Conservation (phyloP, 805 yeast genomes). For the Wickerhamiella hasegawae region DNA sequence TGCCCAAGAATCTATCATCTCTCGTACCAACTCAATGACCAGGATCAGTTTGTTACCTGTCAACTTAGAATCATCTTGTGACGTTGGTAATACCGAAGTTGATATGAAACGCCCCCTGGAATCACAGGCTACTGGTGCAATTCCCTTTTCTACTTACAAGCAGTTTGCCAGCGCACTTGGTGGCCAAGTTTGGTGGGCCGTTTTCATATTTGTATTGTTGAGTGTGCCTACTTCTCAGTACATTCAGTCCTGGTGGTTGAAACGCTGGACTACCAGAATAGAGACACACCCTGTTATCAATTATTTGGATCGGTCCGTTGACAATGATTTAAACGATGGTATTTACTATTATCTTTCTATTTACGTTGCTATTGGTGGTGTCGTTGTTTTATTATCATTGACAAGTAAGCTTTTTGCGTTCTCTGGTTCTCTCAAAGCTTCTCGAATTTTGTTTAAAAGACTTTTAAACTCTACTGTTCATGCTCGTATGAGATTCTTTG, state of each 20-base stretch:
- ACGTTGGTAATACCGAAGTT: constrained; percentile 25
- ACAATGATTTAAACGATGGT: constrained; percentile 1
- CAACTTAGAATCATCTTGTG: too few species aligned
- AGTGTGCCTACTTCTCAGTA: constrained; percentile 10
- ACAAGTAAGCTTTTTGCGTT: constrained; percentile 45
- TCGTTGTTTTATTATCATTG: constrained; percentile 39
- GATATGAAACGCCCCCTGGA: constrained; percentile 70
- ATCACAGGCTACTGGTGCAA: constrained; percentile 70
- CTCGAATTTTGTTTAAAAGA: constrained; percentile 53
- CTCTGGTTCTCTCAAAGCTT: constrained; percentile 60
- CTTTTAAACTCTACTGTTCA: constrained; percentile 52
- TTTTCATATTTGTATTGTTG: constrained; percentile 1
- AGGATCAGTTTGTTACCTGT: too few species aligned
- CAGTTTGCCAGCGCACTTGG: constrained; percentile 61
- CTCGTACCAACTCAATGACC: constrained; percentile 10
- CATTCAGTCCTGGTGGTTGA: constrained; percentile 15
- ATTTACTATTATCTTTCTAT: constrained; percentile 35
- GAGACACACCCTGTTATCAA: not conserved
- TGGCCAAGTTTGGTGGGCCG: constrained; percentile 35
- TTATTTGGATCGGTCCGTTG: too few species aligned
- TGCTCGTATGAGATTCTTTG: constrained; percentile 80
- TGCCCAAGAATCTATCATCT: constrained; percentile 5
- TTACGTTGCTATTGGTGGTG: constrained; percentile 56
- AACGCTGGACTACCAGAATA: constrained; percentile 9
- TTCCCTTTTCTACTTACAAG: constrained; percentile 53